Evolutionary conservation across 2,329 filamentous ascomycete species (phyloP).

Genomic region (Nemania serpens): DNA sequence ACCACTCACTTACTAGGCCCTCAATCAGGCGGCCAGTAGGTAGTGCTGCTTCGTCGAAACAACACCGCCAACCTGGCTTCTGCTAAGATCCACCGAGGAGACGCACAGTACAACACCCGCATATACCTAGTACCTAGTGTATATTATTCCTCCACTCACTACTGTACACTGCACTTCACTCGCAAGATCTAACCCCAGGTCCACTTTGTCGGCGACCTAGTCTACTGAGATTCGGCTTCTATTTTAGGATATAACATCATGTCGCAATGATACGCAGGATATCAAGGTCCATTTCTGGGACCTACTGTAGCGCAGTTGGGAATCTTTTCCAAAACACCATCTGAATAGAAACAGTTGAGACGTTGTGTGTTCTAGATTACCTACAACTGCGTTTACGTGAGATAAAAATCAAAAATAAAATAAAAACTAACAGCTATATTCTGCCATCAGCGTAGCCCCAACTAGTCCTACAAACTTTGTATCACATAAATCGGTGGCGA

Average conservation of each 20-base stretch:
- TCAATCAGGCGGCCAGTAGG: background rate
- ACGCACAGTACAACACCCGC: background rate
- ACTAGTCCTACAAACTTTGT: no score
- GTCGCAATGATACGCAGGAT: background rate
- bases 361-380: no score
- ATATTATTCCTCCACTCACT: background rate
- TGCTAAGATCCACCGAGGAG: background rate
- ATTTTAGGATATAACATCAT: constrained; percentile 25
- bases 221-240: constrained; percentile 18
- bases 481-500: no score
- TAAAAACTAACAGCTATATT: no score
- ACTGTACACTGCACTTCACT: no score
- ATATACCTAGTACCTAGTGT: constrained; percentile 1
- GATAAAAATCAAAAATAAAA: no score
- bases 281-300: background rate
- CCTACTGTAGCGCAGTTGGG: background rate
- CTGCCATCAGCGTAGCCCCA: no score
- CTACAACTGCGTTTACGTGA: no score
- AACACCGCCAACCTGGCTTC: constrained; percentile 6
- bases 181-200: constrained; percentile 20
- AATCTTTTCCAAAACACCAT: no score
- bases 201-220: constrained; percentile 12
- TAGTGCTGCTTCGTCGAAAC: background rate
- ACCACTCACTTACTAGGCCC: background rate
- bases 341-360: no score